phyloP scores from a whole-genome alignment of 2,329 filamentous ascomycete species.

The Nectriaceae sp. region DNA sequence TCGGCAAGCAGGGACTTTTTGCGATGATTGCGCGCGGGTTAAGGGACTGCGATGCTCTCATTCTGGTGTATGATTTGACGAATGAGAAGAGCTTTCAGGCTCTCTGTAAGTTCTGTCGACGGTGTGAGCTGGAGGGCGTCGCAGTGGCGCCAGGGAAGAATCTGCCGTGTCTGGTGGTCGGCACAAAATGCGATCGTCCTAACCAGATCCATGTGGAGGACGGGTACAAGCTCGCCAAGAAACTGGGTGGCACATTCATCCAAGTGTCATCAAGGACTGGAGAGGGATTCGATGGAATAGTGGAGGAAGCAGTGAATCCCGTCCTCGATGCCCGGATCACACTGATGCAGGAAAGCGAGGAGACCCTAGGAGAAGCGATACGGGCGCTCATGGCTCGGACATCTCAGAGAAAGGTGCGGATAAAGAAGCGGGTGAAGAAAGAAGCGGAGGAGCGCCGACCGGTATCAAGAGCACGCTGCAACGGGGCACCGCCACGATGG shows the following conservation, averaged over 20 bases:
- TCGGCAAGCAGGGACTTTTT: constrained; percentile 13
- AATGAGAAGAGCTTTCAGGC: constrained; percentile 12
- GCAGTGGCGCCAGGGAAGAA: constrained; percentile 12
- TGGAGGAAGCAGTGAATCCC: constrained; percentile 11
- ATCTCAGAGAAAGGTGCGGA: not conserved
- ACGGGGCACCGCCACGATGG: constrained; percentile 16
- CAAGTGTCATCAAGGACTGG: constrained; percentile 10
- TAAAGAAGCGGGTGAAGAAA: constrained; percentile 4
- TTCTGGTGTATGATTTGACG: constrained; percentile 16
- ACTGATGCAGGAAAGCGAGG: constrained; percentile 18
- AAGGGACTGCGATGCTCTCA: constrained; percentile 17
- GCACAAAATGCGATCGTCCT: constrained; percentile 12
- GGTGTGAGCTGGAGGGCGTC: constrained; percentile 15
- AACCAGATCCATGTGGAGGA: constrained; percentile 8
- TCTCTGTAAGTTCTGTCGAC: constrained; percentile 18
- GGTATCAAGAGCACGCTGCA: constrained; percentile 7
- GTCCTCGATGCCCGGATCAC: constrained; percentile 14
- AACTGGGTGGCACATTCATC: constrained; percentile 14
- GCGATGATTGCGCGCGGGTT: constrained; percentile 11
- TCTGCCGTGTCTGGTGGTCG: constrained; percentile 17
- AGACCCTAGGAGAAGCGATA: constrained; percentile 11
- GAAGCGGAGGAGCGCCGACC: constrained; percentile 4
- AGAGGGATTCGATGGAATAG: constrained; percentile 3
- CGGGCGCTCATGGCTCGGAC: constrained; percentile 7
- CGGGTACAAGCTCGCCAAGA: constrained; percentile 10